Base-by-base conservation (phyloP, 1,284 basidiomycete genomes). In the Tremellales sp. region DNA sequence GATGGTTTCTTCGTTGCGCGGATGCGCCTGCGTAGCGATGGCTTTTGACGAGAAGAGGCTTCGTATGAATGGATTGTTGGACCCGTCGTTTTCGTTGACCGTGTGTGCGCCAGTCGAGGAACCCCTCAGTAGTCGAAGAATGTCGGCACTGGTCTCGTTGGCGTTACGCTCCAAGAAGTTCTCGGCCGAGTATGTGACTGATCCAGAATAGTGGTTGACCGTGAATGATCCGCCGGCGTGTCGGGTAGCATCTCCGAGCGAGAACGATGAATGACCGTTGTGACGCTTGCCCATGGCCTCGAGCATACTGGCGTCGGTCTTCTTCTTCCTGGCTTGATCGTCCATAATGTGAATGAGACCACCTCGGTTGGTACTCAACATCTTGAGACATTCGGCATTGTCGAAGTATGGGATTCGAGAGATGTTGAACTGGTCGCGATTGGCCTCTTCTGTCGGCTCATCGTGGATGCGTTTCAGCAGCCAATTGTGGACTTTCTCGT, bases 311-410 rank as follows among this genome's bases (percentile, higher is more conserved):
- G 85, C 81, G 64, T 97, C 89, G 6, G 85, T 91, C 82, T 93
- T 94, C 76, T 91, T 92, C 36, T 87, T 80, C 15, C 86, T 80
- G 10, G 91, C 87, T 73, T 97, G 91, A 67, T 98, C 94, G 68
- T 97, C 93, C 84, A 97, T 90, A 72, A 97, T 97, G 67, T 94
- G 89, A 46, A 97, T 84, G 26, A 98, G 79, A 3, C 96, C 94
- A 13, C 90, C 89, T 2, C 90, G 92, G 57, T 81, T 80, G 68
- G 91, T 86, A 63, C 90, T 86, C 39, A 98, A 76, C 41, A 99
- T 78, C 11, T 89, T 84, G 27, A 97, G 73, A 58, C 88, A 90
- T 68, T 97, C 92, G 13, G 86, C 74, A 71, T 97, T 97, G 76
- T 96, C 90, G 68, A 91, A 92, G 77, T 87, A 93, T 0, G 86